A percentile compares a stretch with the other conserved stretches of the same genome.
phyloP scores from a whole-genome alignment of 2,329 filamentous ascomycete genomes.

The Truncatella angustata region DNA sequence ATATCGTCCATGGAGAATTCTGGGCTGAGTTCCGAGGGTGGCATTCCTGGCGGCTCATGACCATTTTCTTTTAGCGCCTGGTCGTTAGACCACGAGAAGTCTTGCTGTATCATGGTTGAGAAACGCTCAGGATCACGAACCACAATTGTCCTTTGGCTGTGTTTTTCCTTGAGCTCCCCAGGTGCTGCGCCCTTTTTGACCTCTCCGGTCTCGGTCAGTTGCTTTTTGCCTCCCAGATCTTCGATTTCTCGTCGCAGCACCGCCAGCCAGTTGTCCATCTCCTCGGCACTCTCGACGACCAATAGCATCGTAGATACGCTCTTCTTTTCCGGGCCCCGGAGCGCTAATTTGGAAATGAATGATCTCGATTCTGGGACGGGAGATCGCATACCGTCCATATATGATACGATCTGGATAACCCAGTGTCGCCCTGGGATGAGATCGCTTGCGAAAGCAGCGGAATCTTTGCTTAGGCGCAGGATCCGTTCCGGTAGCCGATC shows the following conservation, averaged over 20 bases:
- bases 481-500: constrained; percentile 74
- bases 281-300: constrained; percentile 68
- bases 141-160: constrained; percentile 47
- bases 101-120: constrained; percentile 36
- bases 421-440: constrained; percentile 77
- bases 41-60: constrained; percentile 25
- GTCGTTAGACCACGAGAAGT: constrained; percentile 33
- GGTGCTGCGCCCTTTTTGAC: constrained; percentile 40
- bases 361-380: constrained; percentile 54
- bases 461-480: constrained; percentile 69
- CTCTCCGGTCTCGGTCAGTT: constrained; percentile 57
- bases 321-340: constrained; percentile 56
- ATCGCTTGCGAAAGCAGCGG: constrained; percentile 78
- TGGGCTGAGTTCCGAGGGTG: constrained; percentile 27
- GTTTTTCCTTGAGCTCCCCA: constrained; percentile 33
- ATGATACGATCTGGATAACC: constrained; percentile 73
- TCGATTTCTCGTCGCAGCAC: constrained; percentile 69
- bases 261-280: constrained; percentile 75
- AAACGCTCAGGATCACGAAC: constrained; percentile 47
- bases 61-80: constrained; percentile 19
- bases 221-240: constrained; percentile 64
- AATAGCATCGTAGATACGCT: constrained; percentile 65
- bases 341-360: constrained; percentile 62
- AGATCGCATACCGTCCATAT: constrained; percentile 57
- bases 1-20: constrained; percentile 50